These are phyloP conservation scores for Melaleuca quinquenervia DNA, from an alignment of 345 rosid genomes.

Conservation along the genomic window DNA sequence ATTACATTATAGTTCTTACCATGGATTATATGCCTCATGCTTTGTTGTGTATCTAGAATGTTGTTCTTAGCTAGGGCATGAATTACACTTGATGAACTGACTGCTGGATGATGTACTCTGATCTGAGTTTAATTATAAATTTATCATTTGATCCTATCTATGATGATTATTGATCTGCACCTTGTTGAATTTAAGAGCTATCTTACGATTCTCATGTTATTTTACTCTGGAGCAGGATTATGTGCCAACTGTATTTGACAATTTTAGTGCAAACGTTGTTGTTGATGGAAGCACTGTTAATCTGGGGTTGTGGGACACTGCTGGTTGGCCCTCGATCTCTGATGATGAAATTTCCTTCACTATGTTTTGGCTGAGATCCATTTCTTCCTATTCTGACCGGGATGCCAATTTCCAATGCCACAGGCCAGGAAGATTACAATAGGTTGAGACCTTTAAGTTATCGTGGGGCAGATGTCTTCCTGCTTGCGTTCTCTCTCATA, in stretches of 20 bases:
- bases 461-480: slow-evolving; percentile 37
- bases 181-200: neutral
- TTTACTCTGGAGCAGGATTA: slow-evolving; percentile 19
- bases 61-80: neutral
- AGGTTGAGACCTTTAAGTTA: slow-evolving; percentile 41
- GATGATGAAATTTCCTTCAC: neutral
- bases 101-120: neutral
- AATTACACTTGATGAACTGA: neutral
- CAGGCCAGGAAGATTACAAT: slow-evolving; percentile 42
- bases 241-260: slow-evolving; percentile 38
- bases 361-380: neutral
- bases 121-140: neutral
- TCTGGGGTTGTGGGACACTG: slow-evolving; percentile 41
- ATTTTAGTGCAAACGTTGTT: slow-evolving; percentile 37
- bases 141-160: neutral
- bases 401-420: neutral
- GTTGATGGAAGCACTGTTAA: slow-evolving; percentile 38
- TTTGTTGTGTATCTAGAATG: neutral
- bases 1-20: neutral
- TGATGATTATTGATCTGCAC: neutral
- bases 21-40: neutral
- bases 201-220: neutral
- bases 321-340: slow-evolving; percentile 7
- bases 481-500: slow-evolving; percentile 33
- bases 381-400: neutral